Conservation (phyloP, 1,139 yeast species). For the Suhomyces ambrosiae region DNA sequence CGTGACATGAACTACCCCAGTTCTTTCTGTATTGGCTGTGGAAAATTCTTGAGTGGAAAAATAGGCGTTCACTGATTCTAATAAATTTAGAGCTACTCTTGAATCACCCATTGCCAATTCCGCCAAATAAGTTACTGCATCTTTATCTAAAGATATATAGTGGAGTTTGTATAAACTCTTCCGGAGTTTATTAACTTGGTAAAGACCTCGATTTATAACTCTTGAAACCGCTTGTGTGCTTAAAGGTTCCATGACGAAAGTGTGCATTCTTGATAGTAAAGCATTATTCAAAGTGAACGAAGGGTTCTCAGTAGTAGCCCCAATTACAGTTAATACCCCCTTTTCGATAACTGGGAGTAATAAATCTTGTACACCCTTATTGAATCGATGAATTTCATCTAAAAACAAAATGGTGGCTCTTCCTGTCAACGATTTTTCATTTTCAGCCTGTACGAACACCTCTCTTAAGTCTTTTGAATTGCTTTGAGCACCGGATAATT, state of each 20-base stretch:
- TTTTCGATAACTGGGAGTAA: constrained; percentile 73
- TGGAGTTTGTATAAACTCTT: constrained; percentile 41
- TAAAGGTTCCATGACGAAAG: constrained; percentile 76
- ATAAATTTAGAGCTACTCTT: constrained; percentile 72
- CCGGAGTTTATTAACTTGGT: constrained; percentile 60
- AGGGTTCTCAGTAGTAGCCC: constrained; percentile 98
- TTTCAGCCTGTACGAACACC: constrained; percentile 72
- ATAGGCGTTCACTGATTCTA: constrained; percentile 56
- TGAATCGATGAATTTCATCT: constrained; percentile 93
- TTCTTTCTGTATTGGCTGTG: constrained; percentile 16
- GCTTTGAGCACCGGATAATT: constrained; percentile 83
- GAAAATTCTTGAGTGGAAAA: constrained; percentile 37
- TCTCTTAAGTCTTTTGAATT: constrained; percentile 71
- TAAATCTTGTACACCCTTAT: constrained; percentile 86
- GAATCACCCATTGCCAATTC: constrained; percentile 89
- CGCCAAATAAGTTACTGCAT: constrained; percentile 69
- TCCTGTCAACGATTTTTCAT: constrained; percentile 65
- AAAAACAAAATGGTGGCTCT: constrained; percentile 77
- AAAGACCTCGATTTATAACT: constrained; percentile 65
- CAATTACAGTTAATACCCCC: constrained; percentile 69
- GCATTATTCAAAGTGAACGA: constrained; percentile 90
- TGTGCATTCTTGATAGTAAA: constrained; percentile 81
- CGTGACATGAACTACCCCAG: constrained; percentile 34
- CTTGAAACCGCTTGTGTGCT: constrained; percentile 53
- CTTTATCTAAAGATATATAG: constrained; percentile 54